Base-by-base conservation (phyloP, 129 eudicot species). In the Lactuca sativa region DNA sequence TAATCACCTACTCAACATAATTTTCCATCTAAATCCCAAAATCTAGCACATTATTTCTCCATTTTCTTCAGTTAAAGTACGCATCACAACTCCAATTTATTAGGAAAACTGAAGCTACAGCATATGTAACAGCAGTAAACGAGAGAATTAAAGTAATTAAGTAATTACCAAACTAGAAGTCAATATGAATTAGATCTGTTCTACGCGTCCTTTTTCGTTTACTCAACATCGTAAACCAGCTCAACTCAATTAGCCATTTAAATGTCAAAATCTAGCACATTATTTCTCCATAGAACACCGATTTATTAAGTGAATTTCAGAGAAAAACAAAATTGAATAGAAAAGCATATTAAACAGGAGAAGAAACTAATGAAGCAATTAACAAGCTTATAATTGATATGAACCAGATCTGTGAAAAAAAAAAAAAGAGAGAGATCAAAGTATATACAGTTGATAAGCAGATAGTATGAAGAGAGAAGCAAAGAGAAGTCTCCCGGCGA, bases 391-490 rank as follows among this genome's bases (percentile, higher is more conserved):
- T 3, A 69, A 56, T 43, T 36, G 54, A 56, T 32, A 58, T 10
- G 10, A 59, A 25, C 1, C 14, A 60, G 80, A 76, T 76, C 69
- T 37, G 30, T 59, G 63, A 47, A 60, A 9, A 5, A 7, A 32
- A 30, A n/a, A 4, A 5, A n/a, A n/a, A n/a, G n/a, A n/a, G 32
- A 25, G 41, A 64, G 9, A 70, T 52, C 2, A 71, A 32, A 60
- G 17, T 16, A 65, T 73, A 14, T 41, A 80, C 80, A 68, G 41
- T 69, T 74, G 84, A 69, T 80, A 58, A 56, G 84, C 80, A 36
- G 68, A 80, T 52, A 80, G 51, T 51, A 80, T 80, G 84, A 74
- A 74, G 59, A 80, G 48, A 0, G 84, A 80, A 54, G 76, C 80
- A 63, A 73, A 79, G 49, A 79, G 72, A 62, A 74, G 83, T 41